A percentile compares a stretch with the other conserved stretches of the same genome.
Evolutionary conservation across 2,329 filamentous ascomycete species (phyloP).

Genomic region (Ophiostoma ips): DNA sequence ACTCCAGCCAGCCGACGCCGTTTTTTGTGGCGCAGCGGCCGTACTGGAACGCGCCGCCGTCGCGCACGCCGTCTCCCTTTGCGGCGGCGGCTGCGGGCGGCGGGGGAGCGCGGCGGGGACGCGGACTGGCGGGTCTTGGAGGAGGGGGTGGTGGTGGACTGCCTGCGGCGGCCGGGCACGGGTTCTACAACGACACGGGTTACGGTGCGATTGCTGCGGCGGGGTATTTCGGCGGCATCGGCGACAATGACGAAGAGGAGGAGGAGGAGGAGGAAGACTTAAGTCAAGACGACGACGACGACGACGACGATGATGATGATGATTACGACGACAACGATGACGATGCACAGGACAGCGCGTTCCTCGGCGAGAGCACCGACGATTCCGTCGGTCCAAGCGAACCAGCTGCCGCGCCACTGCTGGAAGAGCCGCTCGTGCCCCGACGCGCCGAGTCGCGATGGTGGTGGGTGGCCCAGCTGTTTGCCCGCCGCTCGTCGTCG

Average conservation of each 20-base stretch:
- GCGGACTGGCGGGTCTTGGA: not conserved
- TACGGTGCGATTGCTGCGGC: conserved; percentile 8
- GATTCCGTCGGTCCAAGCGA: not conserved
- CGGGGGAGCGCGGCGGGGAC: not conserved
- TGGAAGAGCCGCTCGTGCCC: not conserved
- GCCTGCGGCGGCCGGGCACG: not conserved
- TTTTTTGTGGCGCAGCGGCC: conserved; percentile 1
- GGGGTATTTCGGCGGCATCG: conserved; percentile 5
- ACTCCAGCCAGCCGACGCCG: not conserved
- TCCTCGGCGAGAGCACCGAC: too few relatives aligned
- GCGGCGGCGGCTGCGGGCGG: not conserved
- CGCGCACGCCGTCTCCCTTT: conserved; percentile 7
- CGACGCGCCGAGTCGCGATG: conserved; percentile 1
- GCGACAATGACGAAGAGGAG: conserved; percentile 6
- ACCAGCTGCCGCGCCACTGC: not conserved
- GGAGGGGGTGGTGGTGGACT: not conserved
- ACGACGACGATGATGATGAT: not conserved
- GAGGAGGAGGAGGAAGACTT: not conserved
- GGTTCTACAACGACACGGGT: conserved; percentile 8
- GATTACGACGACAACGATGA: not conserved
- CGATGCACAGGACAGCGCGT: not conserved
- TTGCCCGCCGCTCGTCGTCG: not conserved
- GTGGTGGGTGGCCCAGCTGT: not conserved
- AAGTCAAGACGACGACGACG: not conserved
- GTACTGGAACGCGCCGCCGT: conserved; percentile 6